Percentiles rank a stretch among this genome's conserved stretches.
Evolutionary conservation across 2,329 filamentous ascomycete genomes (phyloP).

Genomic region (Sporothrix brunneoviolacea): DNA sequence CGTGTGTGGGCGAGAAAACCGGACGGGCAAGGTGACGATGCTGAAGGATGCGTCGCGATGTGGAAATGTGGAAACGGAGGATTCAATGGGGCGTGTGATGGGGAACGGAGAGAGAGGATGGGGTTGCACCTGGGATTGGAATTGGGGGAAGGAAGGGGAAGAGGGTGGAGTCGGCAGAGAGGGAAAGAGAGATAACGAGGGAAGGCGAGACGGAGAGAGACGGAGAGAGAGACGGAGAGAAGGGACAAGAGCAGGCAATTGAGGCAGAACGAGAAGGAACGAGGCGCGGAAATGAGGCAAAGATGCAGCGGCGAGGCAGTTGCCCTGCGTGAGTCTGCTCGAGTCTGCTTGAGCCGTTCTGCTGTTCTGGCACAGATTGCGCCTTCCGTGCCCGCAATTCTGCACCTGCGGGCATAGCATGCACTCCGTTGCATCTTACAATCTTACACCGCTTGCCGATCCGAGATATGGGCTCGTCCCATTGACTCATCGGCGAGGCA

Average conservation of each 20-base stretch:
- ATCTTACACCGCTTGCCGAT: slow-evolving; percentile 7
- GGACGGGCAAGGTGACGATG: too few relatives aligned
- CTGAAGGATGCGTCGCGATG: too few relatives aligned
- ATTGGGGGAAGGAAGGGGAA: slow-evolving; percentile 1
- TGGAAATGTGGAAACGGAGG: too few relatives aligned
- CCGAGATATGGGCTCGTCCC: slow-evolving; percentile 1
- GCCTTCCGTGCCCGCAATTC: too few relatives aligned
- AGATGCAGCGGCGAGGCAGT: too few relatives aligned
- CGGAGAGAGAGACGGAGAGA: not conserved
- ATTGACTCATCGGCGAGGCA: slow-evolving; percentile 15
- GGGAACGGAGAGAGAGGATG: slow-evolving; percentile 3
- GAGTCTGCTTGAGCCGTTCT: too few relatives aligned
- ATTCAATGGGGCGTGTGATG: too few relatives aligned
- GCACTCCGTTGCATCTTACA: not conserved
- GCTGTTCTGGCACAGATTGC: too few relatives aligned
- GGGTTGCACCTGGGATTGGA: not conserved
- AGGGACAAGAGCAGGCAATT: not conserved
- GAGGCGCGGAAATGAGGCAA: not conserved
- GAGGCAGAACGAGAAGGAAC: too few relatives aligned
- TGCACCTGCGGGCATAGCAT: not conserved
- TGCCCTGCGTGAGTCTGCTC: too few relatives aligned
- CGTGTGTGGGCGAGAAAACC: too few relatives aligned
- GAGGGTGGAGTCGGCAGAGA: not conserved
- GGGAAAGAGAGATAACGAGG: not conserved
- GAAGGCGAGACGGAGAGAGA: not conserved